A percentile compares a stretch with the other conserved stretches of the same genome.
Evolutionary conservation across 352 stramenopile species (phyloP).

Genomic region (Globisporangium rhizosaccharum): DNA sequence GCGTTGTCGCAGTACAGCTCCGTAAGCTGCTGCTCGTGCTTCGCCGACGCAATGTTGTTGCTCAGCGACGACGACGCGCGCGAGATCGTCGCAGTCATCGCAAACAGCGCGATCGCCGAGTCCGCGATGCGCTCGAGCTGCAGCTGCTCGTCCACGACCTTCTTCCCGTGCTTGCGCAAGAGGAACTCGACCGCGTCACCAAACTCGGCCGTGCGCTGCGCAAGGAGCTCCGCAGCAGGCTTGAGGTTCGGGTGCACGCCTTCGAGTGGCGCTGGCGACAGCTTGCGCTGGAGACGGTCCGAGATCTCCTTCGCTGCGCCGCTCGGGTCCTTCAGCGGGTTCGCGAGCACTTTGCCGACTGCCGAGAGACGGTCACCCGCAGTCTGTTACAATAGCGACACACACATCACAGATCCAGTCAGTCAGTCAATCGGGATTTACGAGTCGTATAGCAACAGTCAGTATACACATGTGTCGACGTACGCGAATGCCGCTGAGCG

Average conservation of each 20-base stretch:
- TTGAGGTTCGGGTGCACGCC: conserved; percentile 70
- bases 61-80: conserved; percentile 62
- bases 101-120: conserved; percentile 76
- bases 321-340: conserved; percentile 74
- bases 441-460: no score
- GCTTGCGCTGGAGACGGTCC: conserved; percentile 79
- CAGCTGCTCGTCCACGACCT: conserved; percentile 85
- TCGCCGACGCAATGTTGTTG: conserved; percentile 42
- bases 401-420: neutral
- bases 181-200: conserved; percentile 71
- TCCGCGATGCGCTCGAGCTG: conserved; percentile 83
- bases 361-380: conserved; percentile 73
- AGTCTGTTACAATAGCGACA: conserved; percentile 28
- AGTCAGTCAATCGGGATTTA: neutral
- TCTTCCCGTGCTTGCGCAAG: conserved; percentile 85
- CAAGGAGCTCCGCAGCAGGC: conserved; percentile 41
- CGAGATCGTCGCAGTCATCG: conserved; percentile 86
- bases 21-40: conserved; percentile 75
- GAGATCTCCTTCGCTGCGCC: conserved; percentile 65
- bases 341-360: conserved; percentile 75
- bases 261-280: conserved; percentile 58
- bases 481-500: conserved; percentile 78
- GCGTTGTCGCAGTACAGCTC: conserved; percentile 77
- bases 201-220: conserved; percentile 72
- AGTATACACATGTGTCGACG: conserved; percentile 6